These are phyloP conservation scores for Rubus idaeus DNA, from an alignment of 306 rosid species.

Conservation along the genomic window DNA sequence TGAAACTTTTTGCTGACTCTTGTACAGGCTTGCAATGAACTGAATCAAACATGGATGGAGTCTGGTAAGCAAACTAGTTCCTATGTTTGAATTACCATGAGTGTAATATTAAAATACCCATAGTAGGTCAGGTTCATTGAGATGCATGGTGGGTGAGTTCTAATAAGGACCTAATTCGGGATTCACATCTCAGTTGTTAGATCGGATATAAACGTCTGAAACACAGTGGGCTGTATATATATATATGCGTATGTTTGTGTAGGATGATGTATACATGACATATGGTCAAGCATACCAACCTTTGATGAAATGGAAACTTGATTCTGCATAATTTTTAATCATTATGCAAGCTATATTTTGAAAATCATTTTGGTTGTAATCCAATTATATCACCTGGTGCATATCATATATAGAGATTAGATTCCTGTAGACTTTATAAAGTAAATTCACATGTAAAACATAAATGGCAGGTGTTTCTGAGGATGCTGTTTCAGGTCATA, in stretches of 20 bases:
- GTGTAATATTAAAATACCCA: background rate
- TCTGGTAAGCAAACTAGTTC: constrained; percentile 55
- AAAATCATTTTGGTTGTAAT: background rate
- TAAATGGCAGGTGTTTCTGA: constrained; percentile 82
- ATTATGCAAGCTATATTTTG: background rate
- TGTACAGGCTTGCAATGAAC: constrained; percentile 91
- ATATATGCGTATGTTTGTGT: background rate
- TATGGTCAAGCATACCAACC: background rate
- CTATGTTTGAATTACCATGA: constrained; percentile 5
- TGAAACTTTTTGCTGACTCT: background rate
- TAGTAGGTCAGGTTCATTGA: background rate
- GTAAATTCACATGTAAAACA: constrained; percentile 27
- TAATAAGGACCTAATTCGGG: background rate
- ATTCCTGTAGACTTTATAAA: background rate
- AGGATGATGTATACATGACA: background rate
- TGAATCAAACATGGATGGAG: constrained; percentile 96
- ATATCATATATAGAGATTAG: constrained; percentile 2
- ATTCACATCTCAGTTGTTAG: background rate
- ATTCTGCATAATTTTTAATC: background rate
- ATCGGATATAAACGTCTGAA: background rate
- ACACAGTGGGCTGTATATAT: background rate
- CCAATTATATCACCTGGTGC: constrained; percentile 7
- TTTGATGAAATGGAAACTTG: background rate
- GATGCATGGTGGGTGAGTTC: background rate
- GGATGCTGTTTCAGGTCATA: constrained; percentile 98